Base-by-base conservation (phyloP, 2,329 filamentous ascomycete genomes). In the Metarhizium guizhouense region DNA sequence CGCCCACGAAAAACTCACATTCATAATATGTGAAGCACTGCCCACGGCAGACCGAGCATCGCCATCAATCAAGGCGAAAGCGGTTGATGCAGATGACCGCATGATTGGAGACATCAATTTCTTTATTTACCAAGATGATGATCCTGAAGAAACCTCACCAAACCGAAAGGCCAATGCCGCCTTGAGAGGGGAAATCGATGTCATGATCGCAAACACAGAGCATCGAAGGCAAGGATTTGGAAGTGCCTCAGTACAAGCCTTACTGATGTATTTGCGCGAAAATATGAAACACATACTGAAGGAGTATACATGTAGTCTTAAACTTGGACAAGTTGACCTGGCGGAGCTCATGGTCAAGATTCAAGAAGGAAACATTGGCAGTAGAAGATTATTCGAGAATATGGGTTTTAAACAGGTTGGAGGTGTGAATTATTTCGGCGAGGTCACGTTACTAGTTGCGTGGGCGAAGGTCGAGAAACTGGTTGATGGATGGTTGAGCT, bases 1-100 rank as follows among this genome's bases (percentile, higher is more conserved):
- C 20, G 88, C 94, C 47, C 71, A 74, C 30, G 92, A 97, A 72
- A 97, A 97, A 73, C 71, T 97, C 58, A 97, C 93, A 0, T 97
- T 96, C 63, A 96, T 97, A 67, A 72, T 88, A 54, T 96, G 90
- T 66, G 73, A 77, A 10, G 79, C 83, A 0, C 57, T 67, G 20
- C 18, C 52, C 13, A 14, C 30, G 5, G 40, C 53, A 2, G 49
- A 58, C 6, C 50, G 54, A 3, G 13, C 20, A 7, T 18, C 16
- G 3, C 47, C 8, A 10, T 57, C 40, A 48, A 34, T 57, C 4
- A 51, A 32, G n/a, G 73, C 76, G 0, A 72, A 73, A 11, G 68
- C 69, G 1, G 73, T 75, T 4, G 90, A 93, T 64, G 64, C 70
- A 1, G 74, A 80, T 0, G 70, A 70, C 0, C 68, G 67, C 8